These are phyloP conservation scores for Neurospora sp. DNA, from an alignment of 495 filamentous ascomycete genomes.

Conservation along the genomic window DNA sequence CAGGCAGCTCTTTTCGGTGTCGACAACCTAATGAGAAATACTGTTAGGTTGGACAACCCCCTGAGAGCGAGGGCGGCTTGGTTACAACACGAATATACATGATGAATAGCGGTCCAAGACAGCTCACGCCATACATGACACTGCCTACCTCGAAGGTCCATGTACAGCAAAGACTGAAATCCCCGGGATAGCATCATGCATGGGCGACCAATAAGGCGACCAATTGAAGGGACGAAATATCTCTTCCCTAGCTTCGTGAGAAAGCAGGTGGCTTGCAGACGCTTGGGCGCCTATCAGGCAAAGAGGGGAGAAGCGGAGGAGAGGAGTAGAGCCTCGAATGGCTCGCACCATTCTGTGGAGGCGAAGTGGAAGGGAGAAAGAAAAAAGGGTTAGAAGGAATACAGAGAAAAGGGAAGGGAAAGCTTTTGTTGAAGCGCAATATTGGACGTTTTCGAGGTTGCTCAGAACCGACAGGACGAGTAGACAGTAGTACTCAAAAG, in stretches of 20 bases:
- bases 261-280: neutral
- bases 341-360: neutral
- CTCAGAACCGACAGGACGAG: neutral
- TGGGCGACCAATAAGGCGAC: neutral
- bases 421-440: neutral
- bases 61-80: neutral
- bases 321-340: neutral
- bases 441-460: neutral
- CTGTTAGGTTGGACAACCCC: neutral
- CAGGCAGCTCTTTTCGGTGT: no score
- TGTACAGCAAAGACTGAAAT: neutral
- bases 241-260: neutral
- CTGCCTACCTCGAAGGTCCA: neutral
- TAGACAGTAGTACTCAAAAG: neutral
- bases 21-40: neutral
- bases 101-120: neutral
- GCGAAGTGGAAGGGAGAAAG: neutral
- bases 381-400: neutral
- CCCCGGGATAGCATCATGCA: neutral
- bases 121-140: neutral
- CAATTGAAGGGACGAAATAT: neutral
- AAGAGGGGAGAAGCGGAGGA: neutral
- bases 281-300: neutral
- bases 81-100: neutral
- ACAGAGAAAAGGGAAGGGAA: neutral